These are phyloP conservation scores for Litchi chinensis DNA, from an alignment of 345 rosid species.

Conservation along the genomic window DNA sequence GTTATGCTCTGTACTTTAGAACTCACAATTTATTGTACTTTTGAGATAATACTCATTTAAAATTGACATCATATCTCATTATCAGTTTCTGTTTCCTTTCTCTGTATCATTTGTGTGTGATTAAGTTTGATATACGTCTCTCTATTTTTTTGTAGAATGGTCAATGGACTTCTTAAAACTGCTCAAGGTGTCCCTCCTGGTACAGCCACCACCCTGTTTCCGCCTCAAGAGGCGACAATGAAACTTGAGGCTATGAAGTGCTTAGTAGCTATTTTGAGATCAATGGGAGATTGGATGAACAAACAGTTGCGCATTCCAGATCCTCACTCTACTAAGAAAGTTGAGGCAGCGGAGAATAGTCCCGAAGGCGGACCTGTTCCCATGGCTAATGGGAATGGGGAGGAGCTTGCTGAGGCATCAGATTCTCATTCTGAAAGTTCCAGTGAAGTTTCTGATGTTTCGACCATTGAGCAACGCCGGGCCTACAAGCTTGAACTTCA, in stretches of 20 bases:
- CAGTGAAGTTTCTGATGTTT: constrained; percentile 80
- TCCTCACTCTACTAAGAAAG: constrained; percentile 61
- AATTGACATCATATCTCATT: neutral
- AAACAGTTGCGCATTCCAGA: constrained; percentile 94
- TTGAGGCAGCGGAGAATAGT: constrained; percentile 66
- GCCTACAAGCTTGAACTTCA: constrained; percentile 99
- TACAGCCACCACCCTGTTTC: constrained; percentile 73
- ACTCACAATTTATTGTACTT: neutral
- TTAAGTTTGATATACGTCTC: neutral
- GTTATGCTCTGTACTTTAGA: constrained; percentile 13
- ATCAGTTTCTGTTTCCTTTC: neutral
- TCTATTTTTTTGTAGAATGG: constrained; percentile 63
- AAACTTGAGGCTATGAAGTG: constrained; percentile 98
- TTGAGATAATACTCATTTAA: neutral
- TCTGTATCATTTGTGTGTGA: neutral
- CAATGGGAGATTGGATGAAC: constrained; percentile 99
- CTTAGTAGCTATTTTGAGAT: constrained; percentile 87
- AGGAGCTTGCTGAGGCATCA: constrained; percentile 77
- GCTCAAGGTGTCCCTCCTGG: constrained; percentile 98
- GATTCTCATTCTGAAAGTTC: constrained; percentile 90
- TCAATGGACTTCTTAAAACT: constrained; percentile 99
- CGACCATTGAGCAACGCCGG: constrained; percentile 92
- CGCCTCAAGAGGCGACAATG: constrained; percentile 91
- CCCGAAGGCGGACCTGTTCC: constrained; percentile 63
- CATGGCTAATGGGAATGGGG: constrained; percentile 81